Percentiles rank a stretch among this genome's conserved stretches.
Conservation (phyloP, 202 grass and related monocot species). For the Digitaria exilis region DNA sequence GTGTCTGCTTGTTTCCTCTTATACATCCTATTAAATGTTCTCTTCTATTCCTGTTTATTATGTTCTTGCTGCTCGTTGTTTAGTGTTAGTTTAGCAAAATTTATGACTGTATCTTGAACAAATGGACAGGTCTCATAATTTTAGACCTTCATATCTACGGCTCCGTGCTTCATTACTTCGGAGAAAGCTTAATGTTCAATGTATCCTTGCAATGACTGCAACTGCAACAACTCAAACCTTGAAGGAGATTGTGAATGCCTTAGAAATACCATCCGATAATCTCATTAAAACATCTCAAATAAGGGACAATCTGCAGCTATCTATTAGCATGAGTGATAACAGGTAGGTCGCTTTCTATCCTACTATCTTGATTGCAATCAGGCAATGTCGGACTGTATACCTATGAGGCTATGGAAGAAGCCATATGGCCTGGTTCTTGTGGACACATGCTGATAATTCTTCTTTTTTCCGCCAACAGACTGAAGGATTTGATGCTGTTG, state of each 20-base stretch:
- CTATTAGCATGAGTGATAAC: slow-evolving; percentile 68
- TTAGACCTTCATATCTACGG: slow-evolving; percentile 96
- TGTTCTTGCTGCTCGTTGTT: neutral
- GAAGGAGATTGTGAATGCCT: slow-evolving; percentile 74
- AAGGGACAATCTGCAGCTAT: slow-evolving; percentile 80
- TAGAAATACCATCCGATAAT: slow-evolving; percentile 81
- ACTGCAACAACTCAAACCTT: slow-evolving; percentile 82
- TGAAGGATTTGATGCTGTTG: slow-evolving; percentile 83
- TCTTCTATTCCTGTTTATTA: slow-evolving; percentile 22
- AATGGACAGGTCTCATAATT: slow-evolving; percentile 92
- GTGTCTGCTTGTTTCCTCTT: slow-evolving; percentile 10
- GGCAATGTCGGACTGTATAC: neutral
- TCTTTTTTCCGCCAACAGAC: slow-evolving; percentile 35
- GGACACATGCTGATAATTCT: neutral
- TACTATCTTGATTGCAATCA: slow-evolving; percentile 1
- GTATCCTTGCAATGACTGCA: slow-evolving; percentile 98
- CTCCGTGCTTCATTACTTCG: slow-evolving; percentile 75
- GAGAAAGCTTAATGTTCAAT: slow-evolving; percentile 74
- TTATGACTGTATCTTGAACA: slow-evolving; percentile 31
- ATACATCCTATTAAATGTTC: neutral
- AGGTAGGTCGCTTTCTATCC: slow-evolving; percentile 47
- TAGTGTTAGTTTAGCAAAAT: slow-evolving; percentile 20
- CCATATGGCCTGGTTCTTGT: slow-evolving; percentile 1
- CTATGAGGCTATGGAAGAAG: slow-evolving; percentile 19
- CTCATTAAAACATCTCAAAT: slow-evolving; percentile 72